Percentiles rank a stretch among this genome's conserved stretches.
phyloP scores from a whole-genome alignment of 768 basidiomycete species.

The Strobilomyces echinocephalus region DNA sequence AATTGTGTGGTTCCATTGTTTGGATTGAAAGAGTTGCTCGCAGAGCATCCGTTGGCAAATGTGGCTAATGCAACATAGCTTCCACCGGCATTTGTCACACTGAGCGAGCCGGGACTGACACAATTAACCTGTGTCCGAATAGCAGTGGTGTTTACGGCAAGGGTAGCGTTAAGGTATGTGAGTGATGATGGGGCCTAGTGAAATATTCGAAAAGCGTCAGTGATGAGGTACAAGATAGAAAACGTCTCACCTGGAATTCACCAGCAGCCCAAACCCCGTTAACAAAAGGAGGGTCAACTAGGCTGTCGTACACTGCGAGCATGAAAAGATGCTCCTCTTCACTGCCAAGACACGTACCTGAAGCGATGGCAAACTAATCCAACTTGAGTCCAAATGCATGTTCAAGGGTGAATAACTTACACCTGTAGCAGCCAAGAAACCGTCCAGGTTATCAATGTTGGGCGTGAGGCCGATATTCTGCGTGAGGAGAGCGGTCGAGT shows the following conservation, averaged over 20 bases:
- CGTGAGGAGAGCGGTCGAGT: conserved; percentile 37
- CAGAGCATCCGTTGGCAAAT: conserved; percentile 47
- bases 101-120: conserved; percentile 32
- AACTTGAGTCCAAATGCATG: conserved; percentile 8
- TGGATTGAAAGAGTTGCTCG: conserved; percentile 36
- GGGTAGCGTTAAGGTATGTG: conserved; percentile 46
- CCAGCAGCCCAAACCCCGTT: conserved; percentile 48
- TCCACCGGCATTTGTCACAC: conserved; percentile 19
- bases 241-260: conserved; percentile 41
- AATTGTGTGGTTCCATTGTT: conserved; percentile 42
- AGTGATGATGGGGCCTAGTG: conserved; percentile 38
- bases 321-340: background rate
- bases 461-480: conserved; percentile 43
- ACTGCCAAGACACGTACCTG: conserved; percentile 14
- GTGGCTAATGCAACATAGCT: conserved; percentile 39
- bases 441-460: conserved; percentile 41
- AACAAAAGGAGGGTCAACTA: conserved; percentile 59
- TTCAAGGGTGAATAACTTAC: conserved; percentile 27
- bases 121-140: conserved; percentile 45
- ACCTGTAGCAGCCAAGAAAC: conserved; percentile 59
- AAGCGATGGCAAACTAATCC: conserved; percentile 32
- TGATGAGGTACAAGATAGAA: background rate
- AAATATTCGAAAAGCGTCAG: background rate
- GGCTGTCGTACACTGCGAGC: conserved; percentile 29
- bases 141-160: conserved; percentile 50